Evolutionary conservation across 768 basidiomycete genomes (phyloP), one percentile per base, ranked within the genome.

Genomic region (Pulveroboletus sp.): DNA sequence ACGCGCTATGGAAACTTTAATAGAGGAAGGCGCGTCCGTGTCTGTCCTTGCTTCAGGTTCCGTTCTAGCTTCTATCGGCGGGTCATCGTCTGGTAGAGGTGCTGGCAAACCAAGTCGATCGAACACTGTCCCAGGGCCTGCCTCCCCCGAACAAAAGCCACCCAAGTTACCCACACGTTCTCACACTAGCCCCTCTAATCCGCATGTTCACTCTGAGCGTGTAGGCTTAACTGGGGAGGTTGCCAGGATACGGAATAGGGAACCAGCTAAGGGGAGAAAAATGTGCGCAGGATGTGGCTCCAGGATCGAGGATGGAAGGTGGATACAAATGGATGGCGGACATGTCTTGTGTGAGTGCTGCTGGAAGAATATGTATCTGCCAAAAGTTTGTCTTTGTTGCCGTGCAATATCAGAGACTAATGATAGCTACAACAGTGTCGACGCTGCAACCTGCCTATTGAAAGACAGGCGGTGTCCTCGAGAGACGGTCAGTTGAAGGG

Each of bases 301-400:
- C 64, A 69, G 59, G 54, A 85, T 95, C 48, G 83, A 86, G 33
- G 86, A 92, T 64, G 85, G 86, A 56, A 73, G 87, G 57, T 94
- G 85, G 91, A 86, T 90, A 52, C 77, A 75, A 62, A 83, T 82
- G 69, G 91, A 85, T 64, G 78, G 74, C n/a, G 85, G 80, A 49
- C 80, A 71, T 35, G 82, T 92, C 33, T 69, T 96, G 58, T 96
- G 94, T 67, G 94, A 93, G 63, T 71, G 69, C 59, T 94, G 93
- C 67, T 96, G 93, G 93, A 96, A 95, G 76, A 83, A 88, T 61
- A 87, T 94, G 85, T 96, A 95, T 72, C 69, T 96, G 54, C 93
- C 93, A 53, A 93, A 92, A 75, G 90, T 88, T 55, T 37, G 80
- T 43, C 40, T 41, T 44, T 14, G 39, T 24, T 18, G 3, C 26